These are phyloP conservation scores for Talaromyces rugulosus DNA, from an alignment of 2,329 filamentous ascomycete genomes.

Conservation along the genomic window DNA sequence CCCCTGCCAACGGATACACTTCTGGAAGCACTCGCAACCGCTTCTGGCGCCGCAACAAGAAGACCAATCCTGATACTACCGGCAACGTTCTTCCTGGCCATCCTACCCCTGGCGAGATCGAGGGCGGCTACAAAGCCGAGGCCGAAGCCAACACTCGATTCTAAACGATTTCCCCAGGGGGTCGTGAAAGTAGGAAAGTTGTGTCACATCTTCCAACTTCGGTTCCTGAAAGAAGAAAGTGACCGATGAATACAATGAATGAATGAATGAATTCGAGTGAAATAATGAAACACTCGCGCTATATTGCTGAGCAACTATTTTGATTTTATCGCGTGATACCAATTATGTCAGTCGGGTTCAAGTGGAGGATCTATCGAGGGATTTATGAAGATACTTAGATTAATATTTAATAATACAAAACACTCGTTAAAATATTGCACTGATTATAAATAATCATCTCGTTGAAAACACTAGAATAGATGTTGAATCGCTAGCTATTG, in stretches of 20 bases:
- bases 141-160: neutral
- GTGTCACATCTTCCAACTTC: neutral
- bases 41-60: slow-evolving; percentile 38
- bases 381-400: neutral
- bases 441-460: neutral
- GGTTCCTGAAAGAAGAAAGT: neutral
- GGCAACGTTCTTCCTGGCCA: slow-evolving; percentile 34
- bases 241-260: neutral
- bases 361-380: neutral
- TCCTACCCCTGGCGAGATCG: slow-evolving; percentile 36
- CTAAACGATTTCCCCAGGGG: neutral
- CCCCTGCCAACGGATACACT: slow-evolving; percentile 65
- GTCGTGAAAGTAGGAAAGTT: neutral
- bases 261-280: neutral
- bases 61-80: slow-evolving; percentile 31
- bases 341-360: neutral
- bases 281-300: neutral
- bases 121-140: slow-evolving; percentile 18
- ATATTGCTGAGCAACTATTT: neutral
- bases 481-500: neutral
- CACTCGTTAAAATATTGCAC: neutral
- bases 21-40: slow-evolving; percentile 44
- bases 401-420: neutral
- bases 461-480: neutral
- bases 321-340: neutral